Evolutionary conservation across 345 rosid genomes (phyloP).

Genomic region (Barbarea vulgaris): DNA sequence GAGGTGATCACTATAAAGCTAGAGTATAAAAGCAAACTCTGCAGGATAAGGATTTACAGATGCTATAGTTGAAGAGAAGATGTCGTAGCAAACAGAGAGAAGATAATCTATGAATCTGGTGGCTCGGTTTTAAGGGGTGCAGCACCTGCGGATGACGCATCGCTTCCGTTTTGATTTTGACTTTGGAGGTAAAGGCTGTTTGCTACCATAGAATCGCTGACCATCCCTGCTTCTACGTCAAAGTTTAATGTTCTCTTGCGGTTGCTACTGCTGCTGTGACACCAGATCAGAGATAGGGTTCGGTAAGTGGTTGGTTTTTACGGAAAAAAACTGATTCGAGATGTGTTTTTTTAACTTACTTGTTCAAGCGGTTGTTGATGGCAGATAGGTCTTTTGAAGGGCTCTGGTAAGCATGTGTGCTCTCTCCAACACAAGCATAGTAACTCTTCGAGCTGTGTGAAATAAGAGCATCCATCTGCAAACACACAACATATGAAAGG

Average conservation of each 20-base stretch:
- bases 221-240: constrained; percentile 84
- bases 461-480: constrained; percentile 91
- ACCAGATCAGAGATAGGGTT: not conserved
- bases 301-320: not conserved
- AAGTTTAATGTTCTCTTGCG: constrained; percentile 73
- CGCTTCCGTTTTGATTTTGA: constrained; percentile 36
- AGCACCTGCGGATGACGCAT: constrained; percentile 33
- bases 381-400: constrained; percentile 95
- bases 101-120: constrained; percentile 19
- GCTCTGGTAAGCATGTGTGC: constrained; percentile 95
- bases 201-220: constrained; percentile 93
- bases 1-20: constrained; percentile 40
- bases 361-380: constrained; percentile 82
- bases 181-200: constrained; percentile 80
- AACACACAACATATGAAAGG: constrained; percentile 17
- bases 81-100: not conserved
- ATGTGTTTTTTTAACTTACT: constrained; percentile 45
- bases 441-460: constrained; percentile 86
- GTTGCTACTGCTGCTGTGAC: constrained; percentile 54
- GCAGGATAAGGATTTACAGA: constrained; percentile 29
- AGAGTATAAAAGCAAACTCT: constrained; percentile 29
- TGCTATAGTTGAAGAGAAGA: constrained; percentile 10
- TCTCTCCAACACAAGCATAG: constrained; percentile 98
- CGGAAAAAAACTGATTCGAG: not conserved
- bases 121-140: constrained; percentile 43